A percentile compares a stretch with the other conserved stretches of the same genome.
Evolutionary conservation across 345 rosid genomes (phyloP).

Genomic region (Populus davidiana): DNA sequence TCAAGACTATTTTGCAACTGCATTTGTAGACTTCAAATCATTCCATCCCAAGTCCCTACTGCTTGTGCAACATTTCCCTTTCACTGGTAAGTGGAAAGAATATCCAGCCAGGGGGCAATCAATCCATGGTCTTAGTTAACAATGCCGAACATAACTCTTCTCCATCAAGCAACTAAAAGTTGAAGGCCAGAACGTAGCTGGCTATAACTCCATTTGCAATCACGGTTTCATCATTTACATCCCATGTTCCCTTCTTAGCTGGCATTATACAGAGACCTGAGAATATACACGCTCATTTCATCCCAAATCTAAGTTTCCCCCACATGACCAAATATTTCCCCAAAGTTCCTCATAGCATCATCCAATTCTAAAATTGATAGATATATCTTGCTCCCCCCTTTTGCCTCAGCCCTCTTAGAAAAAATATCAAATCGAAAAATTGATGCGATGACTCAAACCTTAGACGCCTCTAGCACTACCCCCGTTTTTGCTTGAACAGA

Average conservation of each 20-base stretch:
- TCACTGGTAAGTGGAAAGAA: background rate
- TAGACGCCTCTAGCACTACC: background rate
- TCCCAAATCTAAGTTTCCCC: no score
- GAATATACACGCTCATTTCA: no score
- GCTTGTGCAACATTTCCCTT: background rate
- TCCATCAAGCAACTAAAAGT: background rate
- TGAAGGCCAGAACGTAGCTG: background rate
- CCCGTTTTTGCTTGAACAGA: background rate
- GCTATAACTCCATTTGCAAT: no score
- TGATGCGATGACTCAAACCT: background rate
- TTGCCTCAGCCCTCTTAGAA: constrained; percentile 1
- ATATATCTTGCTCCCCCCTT: constrained; percentile 11
- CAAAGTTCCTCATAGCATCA: background rate
- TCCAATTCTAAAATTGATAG: background rate
- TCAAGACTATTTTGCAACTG: no score
- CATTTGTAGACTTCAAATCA: no score
- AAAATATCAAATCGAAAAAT: background rate
- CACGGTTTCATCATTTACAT: background rate
- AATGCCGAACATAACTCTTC: background rate
- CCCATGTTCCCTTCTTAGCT: background rate
- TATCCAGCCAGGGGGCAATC: background rate
- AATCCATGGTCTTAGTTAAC: background rate
- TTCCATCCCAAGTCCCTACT: background rate
- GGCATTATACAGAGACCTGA: no score
- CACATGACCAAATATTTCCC: no score